Conservation (phyloP, 108 stramenopile genomes). For the Thalassiosira profunda region DNA sequence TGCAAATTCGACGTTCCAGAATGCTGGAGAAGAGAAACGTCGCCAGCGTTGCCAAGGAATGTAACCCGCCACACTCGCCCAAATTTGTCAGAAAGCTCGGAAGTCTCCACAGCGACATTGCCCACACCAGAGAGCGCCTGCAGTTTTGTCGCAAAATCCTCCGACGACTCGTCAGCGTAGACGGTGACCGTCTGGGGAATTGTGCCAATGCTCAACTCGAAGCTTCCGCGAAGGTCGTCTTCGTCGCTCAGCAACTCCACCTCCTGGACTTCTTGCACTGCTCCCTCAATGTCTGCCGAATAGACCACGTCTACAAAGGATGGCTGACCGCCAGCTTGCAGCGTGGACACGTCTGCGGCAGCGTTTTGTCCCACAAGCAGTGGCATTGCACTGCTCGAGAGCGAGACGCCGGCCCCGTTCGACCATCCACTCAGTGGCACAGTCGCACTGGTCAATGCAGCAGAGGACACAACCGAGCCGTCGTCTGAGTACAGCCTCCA, state of each 20-base stretch:
- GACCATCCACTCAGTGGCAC: conserved; percentile 37
- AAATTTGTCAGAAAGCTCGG: too few relatives aligned
- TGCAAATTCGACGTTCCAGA: conserved; percentile 20
- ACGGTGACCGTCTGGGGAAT: conserved; percentile 9
- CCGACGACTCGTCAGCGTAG: conserved; percentile 29
- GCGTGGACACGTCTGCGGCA: conserved; percentile 11
- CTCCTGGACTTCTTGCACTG: conserved; percentile 32
- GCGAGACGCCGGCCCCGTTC: conserved; percentile 16
- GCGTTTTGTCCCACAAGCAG: conserved; percentile 28
- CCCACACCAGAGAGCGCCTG: conserved; percentile 44
- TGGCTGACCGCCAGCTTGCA: conserved; percentile 26
- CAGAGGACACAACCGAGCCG: conserved; percentile 23
- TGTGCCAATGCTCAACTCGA: conserved; percentile 22
- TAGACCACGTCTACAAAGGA: conserved; percentile 34
- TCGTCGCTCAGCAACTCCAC: conserved; percentile 15
- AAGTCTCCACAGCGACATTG: conserved; percentile 23
- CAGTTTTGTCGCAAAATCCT: conserved; percentile 49
- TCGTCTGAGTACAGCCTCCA: conserved; percentile 34
- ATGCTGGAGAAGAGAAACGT: conserved; percentile 55
- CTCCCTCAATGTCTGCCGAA: conserved; percentile 11
- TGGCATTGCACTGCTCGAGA: conserved; percentile 8
- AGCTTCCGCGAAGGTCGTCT: conserved; percentile 33
- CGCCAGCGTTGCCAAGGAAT: conserved; percentile 49
- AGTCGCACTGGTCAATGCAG: conserved; percentile 13
- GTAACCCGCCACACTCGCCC: conserved; percentile 54